phyloP scores from a whole-genome alignment of 306 rosid species.

The Medicago arabica region DNA sequence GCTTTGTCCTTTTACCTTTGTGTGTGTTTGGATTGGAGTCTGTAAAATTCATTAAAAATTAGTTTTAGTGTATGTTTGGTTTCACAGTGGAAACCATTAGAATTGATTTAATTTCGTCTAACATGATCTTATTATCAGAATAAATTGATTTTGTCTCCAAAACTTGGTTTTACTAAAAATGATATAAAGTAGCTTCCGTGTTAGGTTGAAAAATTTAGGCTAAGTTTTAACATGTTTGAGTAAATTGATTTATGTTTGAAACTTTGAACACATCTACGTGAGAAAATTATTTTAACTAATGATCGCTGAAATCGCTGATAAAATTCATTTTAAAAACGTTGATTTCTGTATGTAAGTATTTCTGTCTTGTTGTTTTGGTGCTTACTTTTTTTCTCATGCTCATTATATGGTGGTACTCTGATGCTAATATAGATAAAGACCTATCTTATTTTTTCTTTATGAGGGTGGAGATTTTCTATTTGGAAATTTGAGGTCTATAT shows the following conservation, averaged over 20 bases:
- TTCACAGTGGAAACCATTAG: background rate
- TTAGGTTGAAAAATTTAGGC: background rate
- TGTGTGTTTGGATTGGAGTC: background rate
- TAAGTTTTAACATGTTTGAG: background rate
- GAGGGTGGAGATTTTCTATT: no score
- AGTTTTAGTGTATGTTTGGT: background rate
- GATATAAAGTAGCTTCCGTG: background rate
- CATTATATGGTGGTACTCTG: no score
- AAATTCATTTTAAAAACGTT: no score
- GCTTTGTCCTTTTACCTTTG: background rate
- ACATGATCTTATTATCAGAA: background rate
- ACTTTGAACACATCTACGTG: background rate
- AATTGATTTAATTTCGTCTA: background rate
- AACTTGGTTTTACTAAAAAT: background rate
- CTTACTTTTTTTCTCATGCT: no score
- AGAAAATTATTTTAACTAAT: conserved; percentile 3
- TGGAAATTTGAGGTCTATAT: background rate
- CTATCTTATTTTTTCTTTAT: no score
- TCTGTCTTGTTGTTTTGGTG: no score
- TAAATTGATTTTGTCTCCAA: background rate
- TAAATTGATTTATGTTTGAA: background rate
- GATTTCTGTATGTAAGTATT: background rate
- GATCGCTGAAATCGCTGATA: no score
- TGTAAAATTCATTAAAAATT: background rate
- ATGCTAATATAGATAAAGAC: no score